A percentile compares a stretch with the other conserved stretches of the same genome.
Evolutionary conservation across 805 yeast species (phyloP).

Genomic region (Zygotorulaspora chibaensis): DNA sequence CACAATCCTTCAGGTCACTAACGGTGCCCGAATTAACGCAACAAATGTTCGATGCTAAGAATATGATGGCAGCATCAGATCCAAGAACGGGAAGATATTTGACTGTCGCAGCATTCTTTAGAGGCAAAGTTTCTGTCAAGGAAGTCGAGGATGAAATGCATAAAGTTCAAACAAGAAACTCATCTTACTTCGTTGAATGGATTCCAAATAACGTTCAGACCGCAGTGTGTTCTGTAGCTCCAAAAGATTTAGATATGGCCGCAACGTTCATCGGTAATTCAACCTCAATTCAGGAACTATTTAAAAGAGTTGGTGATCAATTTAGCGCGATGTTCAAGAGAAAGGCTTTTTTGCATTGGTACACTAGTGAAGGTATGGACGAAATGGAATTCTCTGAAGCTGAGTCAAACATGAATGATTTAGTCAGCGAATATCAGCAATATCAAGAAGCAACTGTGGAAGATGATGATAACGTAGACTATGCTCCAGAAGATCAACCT

Average conservation of each 20-base stretch:
- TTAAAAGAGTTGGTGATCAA: conserved; percentile 84
- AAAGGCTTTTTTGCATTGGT: conserved; percentile 96
- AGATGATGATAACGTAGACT: conserved; percentile 71
- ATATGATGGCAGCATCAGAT: conserved; percentile 95
- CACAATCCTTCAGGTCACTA: conserved; percentile 77
- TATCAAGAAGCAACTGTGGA: conserved; percentile 79
- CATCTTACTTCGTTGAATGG: conserved; percentile 89
- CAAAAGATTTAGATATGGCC: conserved; percentile 77
- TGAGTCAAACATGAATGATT: conserved; percentile 83
- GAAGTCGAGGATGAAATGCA: conserved; percentile 94
- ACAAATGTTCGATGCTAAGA: conserved; percentile 87
- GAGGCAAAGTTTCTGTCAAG: conserved; percentile 88
- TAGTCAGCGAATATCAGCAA: conserved; percentile 87
- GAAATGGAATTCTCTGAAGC: conserved; percentile 93
- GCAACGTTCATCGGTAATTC: conserved; percentile 94
- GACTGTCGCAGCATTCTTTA: conserved; percentile 89
- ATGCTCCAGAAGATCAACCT: conserved; percentile 51
- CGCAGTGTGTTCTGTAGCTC: conserved; percentile 88
- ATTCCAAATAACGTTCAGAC: conserved; percentile 94
- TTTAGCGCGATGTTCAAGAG: conserved; percentile 89
- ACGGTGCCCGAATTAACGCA: conserved; percentile 90
- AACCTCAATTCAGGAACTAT: conserved; percentile 86
- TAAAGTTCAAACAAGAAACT: conserved; percentile 75
- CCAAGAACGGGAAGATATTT: conserved; percentile 87
- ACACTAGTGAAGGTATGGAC: conserved; percentile 94